Evolutionary conservation across 805 yeast genomes (phyloP), one percentile per base, ranked within the genome.

Genomic region (Candida mattraensis): DNA sequence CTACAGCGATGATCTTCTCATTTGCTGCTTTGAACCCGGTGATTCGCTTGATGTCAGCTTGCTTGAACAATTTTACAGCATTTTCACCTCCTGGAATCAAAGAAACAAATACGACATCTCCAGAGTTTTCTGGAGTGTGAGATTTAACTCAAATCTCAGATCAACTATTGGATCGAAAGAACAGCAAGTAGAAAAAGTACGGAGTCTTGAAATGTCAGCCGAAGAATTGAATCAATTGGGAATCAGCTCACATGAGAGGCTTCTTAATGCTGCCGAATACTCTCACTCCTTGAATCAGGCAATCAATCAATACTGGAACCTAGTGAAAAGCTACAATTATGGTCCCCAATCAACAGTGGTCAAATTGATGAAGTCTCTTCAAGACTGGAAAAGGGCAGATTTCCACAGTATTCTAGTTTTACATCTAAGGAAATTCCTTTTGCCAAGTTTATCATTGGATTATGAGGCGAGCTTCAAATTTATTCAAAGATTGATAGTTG

Each of bases 321-420:
- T 37, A 9, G 34, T 56, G 18, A 60, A 52, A 29, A 52, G 48
- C 14, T 44, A 49, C 24, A 48, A 44, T 5, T 24, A 21, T 16
- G 36, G 37, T 13, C 37, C 41, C 15, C 32, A 35, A 2, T 5
- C 20, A 1, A 25, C 48, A 4, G 35, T 48, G 9, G 23, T 37
- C 3, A 36, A 40, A 8, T 44, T 57, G 18, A 23, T 60, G 40
- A 48, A 37, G 24, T 31, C 39, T 19, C 35, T 73, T 56, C 53
- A 68, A 58, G 40, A 39, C 36, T 70, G 63, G 78, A 73, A 45
- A 51, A 69, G 21, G 40, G 40, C 35, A 8, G 64, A 58, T 17
- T 62, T 63, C 38, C 39, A 38, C 3, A 49, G 28, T 15, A 39
- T 53, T 3, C 14, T 63, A 13, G 15, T 42, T 3, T 40, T 45